Evolutionary conservation across 2,329 filamentous ascomycete genomes (phyloP).

Genomic region (Clathrospora elynae): DNA sequence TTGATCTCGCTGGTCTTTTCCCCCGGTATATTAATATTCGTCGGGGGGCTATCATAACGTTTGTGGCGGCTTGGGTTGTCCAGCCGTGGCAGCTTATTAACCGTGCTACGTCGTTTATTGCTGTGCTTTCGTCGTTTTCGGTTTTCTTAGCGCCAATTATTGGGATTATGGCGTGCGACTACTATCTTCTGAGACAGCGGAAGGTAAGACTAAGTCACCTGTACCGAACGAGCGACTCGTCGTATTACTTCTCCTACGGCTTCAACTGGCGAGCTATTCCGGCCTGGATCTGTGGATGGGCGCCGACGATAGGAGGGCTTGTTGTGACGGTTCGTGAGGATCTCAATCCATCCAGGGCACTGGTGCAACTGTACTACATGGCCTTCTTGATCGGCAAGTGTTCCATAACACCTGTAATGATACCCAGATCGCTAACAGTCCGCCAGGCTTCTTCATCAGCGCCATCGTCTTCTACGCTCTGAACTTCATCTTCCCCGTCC

Average conservation of each 20-base stretch:
- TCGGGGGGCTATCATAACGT: constrained; percentile 45
- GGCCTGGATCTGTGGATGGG: constrained; percentile 54
- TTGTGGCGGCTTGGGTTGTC: constrained; percentile 44
- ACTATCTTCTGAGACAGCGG: constrained; percentile 44
- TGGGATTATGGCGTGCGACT: constrained; percentile 49
- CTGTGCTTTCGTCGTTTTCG: constrained; percentile 51
- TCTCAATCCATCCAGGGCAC: constrained; percentile 40
- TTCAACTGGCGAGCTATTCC: constrained; percentile 53
- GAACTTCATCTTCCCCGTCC: constrained; percentile 51
- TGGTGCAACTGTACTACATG: constrained; percentile 56
- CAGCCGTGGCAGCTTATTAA: constrained; percentile 49
- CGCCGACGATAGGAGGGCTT: constrained; percentile 52
- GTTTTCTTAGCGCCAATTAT: constrained; percentile 50
- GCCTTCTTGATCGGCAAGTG: constrained; percentile 53
- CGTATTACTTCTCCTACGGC: constrained; percentile 54
- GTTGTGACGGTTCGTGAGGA: constrained; percentile 46
- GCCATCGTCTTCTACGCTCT: constrained; percentile 38
- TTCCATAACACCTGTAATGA: neutral
- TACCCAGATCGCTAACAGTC: constrained; percentile 2
- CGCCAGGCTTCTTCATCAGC: constrained; percentile 50
- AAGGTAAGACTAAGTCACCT: constrained; percentile 47
- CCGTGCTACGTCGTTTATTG: constrained; percentile 43
- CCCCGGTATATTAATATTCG: constrained; percentile 45
- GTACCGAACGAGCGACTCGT: constrained; percentile 43
- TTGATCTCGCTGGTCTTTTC: constrained; percentile 45